Evolutionary conservation across 768 basidiomycete species (phyloP).

Genomic region (Boletus eberwhitei): DNA sequence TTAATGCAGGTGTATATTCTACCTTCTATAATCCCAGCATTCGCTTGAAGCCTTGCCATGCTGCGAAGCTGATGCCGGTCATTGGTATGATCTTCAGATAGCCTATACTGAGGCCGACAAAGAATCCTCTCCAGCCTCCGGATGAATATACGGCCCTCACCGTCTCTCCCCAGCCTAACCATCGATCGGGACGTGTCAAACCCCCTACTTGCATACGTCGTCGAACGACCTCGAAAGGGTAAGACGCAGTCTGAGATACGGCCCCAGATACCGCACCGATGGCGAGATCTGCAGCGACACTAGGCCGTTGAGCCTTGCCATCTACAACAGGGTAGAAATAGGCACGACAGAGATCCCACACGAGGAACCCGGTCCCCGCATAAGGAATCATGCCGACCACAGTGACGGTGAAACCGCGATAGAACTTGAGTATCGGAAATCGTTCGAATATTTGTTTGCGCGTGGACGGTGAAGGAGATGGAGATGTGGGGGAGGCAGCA

Average conservation of each 20-base stretch:
- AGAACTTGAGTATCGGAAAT: conserved; percentile 84
- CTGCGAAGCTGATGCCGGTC: conserved; percentile 88
- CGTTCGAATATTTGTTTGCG: conserved; percentile 45
- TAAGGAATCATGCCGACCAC: conserved; percentile 92
- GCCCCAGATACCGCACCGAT: conserved; percentile 87
- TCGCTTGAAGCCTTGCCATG: conserved; percentile 63
- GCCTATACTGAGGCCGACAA: conserved; percentile 86
- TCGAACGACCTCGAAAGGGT: conserved; percentile 92
- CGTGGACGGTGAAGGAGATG: conserved; percentile 14
- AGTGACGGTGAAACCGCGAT: conserved; percentile 95
- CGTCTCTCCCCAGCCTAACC: conserved; percentile 79
- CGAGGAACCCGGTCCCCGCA: conserved; percentile 90
- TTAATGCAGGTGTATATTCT: conserved; percentile 4
- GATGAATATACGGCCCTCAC: conserved; percentile 58
- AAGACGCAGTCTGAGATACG: conserved; percentile 83
- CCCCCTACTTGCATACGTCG: conserved; percentile 96
- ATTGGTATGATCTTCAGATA: conserved; percentile 95
- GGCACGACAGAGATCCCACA: conserved; percentile 78
- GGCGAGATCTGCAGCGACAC: conserved; percentile 62
- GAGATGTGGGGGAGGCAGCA: conserved; percentile 25
- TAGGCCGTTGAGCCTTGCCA: conserved; percentile 37
- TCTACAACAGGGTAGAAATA: conserved; percentile 48
- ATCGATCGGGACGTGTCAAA: conserved; percentile 68
- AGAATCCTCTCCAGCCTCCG: conserved; percentile 86
- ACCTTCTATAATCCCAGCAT: conserved; percentile 27